These are phyloP conservation scores for Wickerhamomyces mucosus DNA, from an alignment of 805 yeast genomes.

Conservation along the genomic window DNA sequence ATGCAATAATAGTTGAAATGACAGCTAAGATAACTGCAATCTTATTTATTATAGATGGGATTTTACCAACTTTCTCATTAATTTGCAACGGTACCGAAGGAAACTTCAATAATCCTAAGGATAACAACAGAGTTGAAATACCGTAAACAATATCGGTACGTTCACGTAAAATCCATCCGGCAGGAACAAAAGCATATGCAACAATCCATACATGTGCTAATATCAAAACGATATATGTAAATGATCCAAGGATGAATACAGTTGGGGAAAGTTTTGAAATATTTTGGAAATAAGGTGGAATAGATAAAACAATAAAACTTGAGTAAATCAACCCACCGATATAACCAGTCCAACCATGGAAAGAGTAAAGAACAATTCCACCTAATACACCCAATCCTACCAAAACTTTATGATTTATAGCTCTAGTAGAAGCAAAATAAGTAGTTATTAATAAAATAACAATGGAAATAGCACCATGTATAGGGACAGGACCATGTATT, in stretches of 20 bases:
- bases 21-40: conserved; percentile 30
- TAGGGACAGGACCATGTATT: conserved; percentile 75
- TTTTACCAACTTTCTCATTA: conserved; percentile 4
- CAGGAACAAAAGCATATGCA: conserved; percentile 97
- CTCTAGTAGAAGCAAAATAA: conserved; percentile 29
- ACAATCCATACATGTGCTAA: conserved; percentile 94
- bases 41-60: conserved; percentile 7
- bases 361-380: conserved; percentile 32
- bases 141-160: conserved; percentile 71
- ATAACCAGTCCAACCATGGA: conserved; percentile 64
- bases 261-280: conserved; percentile 49
- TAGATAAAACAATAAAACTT: conserved; percentile 46
- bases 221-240: conserved; percentile 43
- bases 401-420: conserved; percentile 15
- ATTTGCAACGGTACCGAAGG: conserved; percentile 3
- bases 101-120: conserved; percentile 36
- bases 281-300: conserved; percentile 57
- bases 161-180: conserved; percentile 81
- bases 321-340: conserved; percentile 67
- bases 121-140: conserved; percentile 41
- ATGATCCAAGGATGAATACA: conserved; percentile 39
- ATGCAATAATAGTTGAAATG: conserved; percentile 41
- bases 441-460: conserved; percentile 49
- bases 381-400: conserved; percentile 41
- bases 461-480: conserved; percentile 62